A percentile compares a stretch with the other conserved stretches of the same genome.
Conservation (phyloP, 768 basidiomycete genomes). For the Cystofilobasidium bisporidii region DNA sequence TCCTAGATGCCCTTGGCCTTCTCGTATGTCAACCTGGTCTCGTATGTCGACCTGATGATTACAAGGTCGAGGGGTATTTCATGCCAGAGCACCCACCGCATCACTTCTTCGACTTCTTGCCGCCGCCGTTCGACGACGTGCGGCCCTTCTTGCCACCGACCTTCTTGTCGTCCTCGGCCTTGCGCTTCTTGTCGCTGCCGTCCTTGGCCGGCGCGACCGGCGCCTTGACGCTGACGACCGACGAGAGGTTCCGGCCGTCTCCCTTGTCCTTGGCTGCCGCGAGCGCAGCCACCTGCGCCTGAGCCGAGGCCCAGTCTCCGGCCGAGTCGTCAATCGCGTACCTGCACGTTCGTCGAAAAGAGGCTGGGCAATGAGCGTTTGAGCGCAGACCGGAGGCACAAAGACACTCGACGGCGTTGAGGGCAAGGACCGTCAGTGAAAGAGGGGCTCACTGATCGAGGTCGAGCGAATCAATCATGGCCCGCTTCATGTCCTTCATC, state of each 20-base stretch:
- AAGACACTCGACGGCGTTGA: not conserved
- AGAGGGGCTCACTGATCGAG: slow-evolving; percentile 61
- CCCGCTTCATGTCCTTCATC: slow-evolving; percentile 53
- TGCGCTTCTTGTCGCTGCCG: slow-evolving; percentile 17
- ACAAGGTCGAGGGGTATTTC: too few species aligned
- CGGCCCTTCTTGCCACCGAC: slow-evolving; percentile 32
- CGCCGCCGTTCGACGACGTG: too few species aligned
- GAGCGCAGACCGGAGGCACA: not conserved
- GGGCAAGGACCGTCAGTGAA: slow-evolving; percentile 3
- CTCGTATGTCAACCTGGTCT: too few species aligned
- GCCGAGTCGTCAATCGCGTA: slow-evolving; percentile 56
- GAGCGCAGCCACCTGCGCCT: slow-evolving; percentile 57
- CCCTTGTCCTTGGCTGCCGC: slow-evolving; percentile 38
- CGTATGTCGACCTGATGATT: too few species aligned
- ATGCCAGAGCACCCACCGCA: not conserved
- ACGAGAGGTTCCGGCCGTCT: slow-evolving; percentile 46
- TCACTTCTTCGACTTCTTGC: slow-evolving; percentile 22
- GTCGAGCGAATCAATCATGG: slow-evolving; percentile 80
- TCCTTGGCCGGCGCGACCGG: slow-evolving; percentile 12
- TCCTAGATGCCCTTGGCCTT: too few species aligned
- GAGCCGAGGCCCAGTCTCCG: slow-evolving; percentile 65
- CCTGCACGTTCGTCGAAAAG: slow-evolving; percentile 30
- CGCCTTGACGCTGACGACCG: slow-evolving; percentile 66
- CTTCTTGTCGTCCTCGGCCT: slow-evolving; percentile 47
- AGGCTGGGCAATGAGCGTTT: not conserved